Evolutionary conservation across 192 early-diverging fungal genomes (phyloP).

Genomic region (Backusella circina): DNA sequence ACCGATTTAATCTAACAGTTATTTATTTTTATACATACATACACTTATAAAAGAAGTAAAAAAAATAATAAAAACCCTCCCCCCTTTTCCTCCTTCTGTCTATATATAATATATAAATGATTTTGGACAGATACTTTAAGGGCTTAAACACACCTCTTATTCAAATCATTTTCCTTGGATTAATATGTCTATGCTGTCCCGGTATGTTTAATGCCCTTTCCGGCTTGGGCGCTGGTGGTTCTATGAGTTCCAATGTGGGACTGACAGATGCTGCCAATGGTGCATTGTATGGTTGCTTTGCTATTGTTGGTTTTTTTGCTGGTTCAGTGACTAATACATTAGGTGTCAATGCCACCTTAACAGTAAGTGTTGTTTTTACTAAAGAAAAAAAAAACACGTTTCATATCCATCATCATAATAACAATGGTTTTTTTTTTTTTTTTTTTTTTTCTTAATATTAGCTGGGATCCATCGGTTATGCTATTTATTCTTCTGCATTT

Average conservation of each 20-base stretch:
- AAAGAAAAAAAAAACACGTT: neutral
- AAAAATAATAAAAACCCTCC: neutral
- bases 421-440: neutral
- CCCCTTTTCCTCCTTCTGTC: neutral
- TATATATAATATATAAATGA: neutral
- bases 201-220: slow-evolving; percentile 75
- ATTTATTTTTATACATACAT: neutral
- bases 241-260: slow-evolving; percentile 22
- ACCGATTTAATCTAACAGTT: neutral
- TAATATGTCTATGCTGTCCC: slow-evolving; percentile 73
- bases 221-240: slow-evolving; percentile 27
- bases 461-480: slow-evolving; percentile 60
- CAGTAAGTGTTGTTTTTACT: neutral
- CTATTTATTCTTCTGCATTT: slow-evolving; percentile 67
- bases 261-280: slow-evolving; percentile 53
- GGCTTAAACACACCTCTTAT: slow-evolving; percentile 57
- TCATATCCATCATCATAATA: neutral
- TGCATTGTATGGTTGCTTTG: slow-evolving; percentile 69
- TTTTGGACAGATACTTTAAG: neutral
- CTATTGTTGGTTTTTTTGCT: slow-evolving; percentile 43
- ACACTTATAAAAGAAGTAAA: neutral
- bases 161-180: slow-evolving; percentile 67
- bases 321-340: slow-evolving; percentile 27
- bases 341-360: slow-evolving; percentile 24
- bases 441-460: slow-evolving; percentile 11